Evolutionary conservation across 768 basidiomycete species (phyloP), one percentile per base, ranked within the genome.

Genomic region (Sistotremastrum suecicum): DNA sequence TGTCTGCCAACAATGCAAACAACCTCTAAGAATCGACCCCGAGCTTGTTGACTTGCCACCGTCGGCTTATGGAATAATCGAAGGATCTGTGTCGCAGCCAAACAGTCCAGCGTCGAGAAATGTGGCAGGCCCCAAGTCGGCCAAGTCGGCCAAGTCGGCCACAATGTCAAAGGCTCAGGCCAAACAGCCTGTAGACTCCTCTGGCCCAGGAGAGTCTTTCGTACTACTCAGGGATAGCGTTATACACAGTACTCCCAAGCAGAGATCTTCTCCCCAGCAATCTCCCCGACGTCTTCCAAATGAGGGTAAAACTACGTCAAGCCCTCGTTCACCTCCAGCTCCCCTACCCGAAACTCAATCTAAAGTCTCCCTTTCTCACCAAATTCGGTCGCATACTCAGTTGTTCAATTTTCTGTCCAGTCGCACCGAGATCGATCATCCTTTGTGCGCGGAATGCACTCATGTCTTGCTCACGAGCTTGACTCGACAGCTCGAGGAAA

Each of bases 371-470:
- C 66, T 85, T 50, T 83, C 84, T 37, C 78, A 83, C 60, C 82
- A 83, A 56, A 66, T 88, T 48, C 78, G 79, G 47, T 84, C 83
- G 34, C 79, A 82, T 41, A 71, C 73, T 49, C 76, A 77, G 12
- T 68, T 90, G 36, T 81, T 86, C 59, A 83, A 83, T 58, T 60
- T 87, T 32, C 68, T 89, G 39, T 84, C 85, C 8, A 74, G 79
- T 46, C 70, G 79, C 38, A 79, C 82, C 44, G 82, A 83, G 33
- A 75, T 92, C 39, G 88, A 91, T 59, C 91, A 97, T 58, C 95
- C 95, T 4, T 71, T 99, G 5, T 99, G 95, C 60, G 78, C 83
- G 0, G 94, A 98, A 56, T 99, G 95, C 62, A 88, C 91, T 3
- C 80, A 85, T 55, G 72, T 83, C 41, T 64, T 98, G 34, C 73